Evolutionary conservation across 2,329 filamentous ascomycete genomes (phyloP), one percentile per base, ranked within the genome.

Genomic region (Nemania sp.): DNA sequence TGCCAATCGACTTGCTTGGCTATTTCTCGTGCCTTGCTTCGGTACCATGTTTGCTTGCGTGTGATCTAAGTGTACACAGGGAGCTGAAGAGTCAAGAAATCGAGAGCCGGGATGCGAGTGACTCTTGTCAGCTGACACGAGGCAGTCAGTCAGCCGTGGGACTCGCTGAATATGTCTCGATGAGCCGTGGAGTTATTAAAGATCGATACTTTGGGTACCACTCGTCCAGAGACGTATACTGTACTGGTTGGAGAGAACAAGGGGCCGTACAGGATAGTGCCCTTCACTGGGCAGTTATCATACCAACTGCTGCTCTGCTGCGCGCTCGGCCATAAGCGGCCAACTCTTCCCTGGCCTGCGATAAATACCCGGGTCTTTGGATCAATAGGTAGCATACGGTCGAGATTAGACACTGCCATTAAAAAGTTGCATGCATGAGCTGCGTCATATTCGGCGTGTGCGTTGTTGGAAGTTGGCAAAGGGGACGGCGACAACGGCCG

Each of bases 31-130:
- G 46, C 61, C 43, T 53, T 64, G 50, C 55, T 52, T 64, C 55
- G 54, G 52, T 15, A 51, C 20, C 7, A 11, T 57, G 52, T 62
- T 57, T 59, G 62, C 59, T 56, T 53, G 62, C 59, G 53, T 53
- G 55, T 54, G 59, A 61, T 20, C 11, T 4, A 39, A 13, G 35
- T 2, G 11, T 11, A 39, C 35, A 39, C 12, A 39, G 35, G 4
- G 15, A 39, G 35, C 12, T 39, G 35, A n/a, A 7, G 4, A 29
- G 25, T 29, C 25, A 29, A 29, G 25, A 29, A 29, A 3, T 7
- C 4, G 3, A 29, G 25, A 29, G 25, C 25, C 25, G 25, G 25
- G 25, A 29, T 29, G 25, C 25, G 25, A 29, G 7, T 29, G 25
- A 29, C 7, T 29, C 25, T 29, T 29, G 25, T 29, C 25, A 29